Conservation (phyloP, 2,329 filamentous ascomycete species). For the Pseudogymnoascus sp. region DNA sequence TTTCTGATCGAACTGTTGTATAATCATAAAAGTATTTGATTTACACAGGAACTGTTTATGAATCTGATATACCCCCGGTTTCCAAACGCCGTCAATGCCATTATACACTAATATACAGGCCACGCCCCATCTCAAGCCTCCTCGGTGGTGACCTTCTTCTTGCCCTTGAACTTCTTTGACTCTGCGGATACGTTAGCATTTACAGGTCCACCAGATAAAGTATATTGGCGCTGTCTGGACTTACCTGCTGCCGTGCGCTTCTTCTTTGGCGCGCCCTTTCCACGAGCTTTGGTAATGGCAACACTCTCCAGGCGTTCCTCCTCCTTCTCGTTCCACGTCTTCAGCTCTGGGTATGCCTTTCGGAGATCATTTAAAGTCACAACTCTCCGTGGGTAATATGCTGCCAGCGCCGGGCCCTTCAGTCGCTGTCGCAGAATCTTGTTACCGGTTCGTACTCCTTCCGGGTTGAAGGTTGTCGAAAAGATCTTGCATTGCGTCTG, state of each 20-base stretch:
- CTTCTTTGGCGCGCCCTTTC: conserved; percentile 87
- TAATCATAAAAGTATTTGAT: conserved; percentile 7
- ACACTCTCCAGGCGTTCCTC: conserved; percentile 73
- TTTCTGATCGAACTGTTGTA: background rate
- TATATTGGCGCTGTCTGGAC: conserved; percentile 10
- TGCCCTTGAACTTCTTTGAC: conserved; percentile 40
- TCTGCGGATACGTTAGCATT: conserved; percentile 26
- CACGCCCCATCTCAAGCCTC: background rate
- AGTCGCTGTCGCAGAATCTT: conserved; percentile 86
- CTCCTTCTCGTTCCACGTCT: conserved; percentile 68
- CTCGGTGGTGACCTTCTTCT: conserved; percentile 31
- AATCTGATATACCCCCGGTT: conserved; percentile 14
- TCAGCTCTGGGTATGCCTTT: conserved; percentile 53
- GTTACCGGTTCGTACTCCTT: conserved; percentile 75
- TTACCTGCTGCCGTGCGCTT: conserved; percentile 55
- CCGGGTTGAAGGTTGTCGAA: conserved; percentile 83
- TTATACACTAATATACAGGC: conserved; percentile 23
- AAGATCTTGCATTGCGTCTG: conserved; percentile 91
- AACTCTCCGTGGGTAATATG: conserved; percentile 79
- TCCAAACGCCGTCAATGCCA: conserved; percentile 26
- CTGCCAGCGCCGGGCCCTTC: conserved; percentile 70
- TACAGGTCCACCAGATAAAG: background rate
- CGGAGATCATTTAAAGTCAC: conserved; percentile 62
- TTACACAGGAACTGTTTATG: conserved; percentile 2
- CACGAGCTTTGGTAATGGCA: conserved; percentile 65